Base-by-base conservation (phyloP, 2,329 filamentous ascomycete species). In the Paraphoma sp. region DNA sequence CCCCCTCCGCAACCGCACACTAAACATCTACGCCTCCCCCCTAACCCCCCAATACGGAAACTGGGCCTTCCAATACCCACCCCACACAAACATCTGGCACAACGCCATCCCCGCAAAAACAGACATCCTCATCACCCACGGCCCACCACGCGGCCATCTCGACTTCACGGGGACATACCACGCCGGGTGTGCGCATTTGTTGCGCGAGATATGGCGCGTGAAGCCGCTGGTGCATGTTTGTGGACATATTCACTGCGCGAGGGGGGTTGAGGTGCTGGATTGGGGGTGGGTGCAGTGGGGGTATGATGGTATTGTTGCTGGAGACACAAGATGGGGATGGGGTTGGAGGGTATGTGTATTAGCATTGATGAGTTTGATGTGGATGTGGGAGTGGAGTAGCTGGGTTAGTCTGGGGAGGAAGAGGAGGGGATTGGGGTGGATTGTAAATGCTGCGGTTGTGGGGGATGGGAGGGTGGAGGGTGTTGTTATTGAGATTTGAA, bases 41-140 rank as follows among this genome's bases (percentile, higher is more conserved):
- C 86, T 91, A 62, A 87, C 95, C 60, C 92, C 92, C 1, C 78
- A 82, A 54, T 89, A 90, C 69, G 89, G 91, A 9, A 84, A 88
- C 17, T 89, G 89, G 79, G 92, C 84, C n/a, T 94, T 94, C 68
- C 90, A 93, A 70, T 93, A 95, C 69, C 79, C 82, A 2, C 78
- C 83, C 14, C 10, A 44, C 12, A 6, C 43, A 23, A 84, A 91
- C 60, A 86, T 87, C 0, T 96, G 91, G 91, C 79, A 81, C 2
- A 83, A 83, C 54, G 87, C 83, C 12, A 79, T 96, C 1, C 91
- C 91, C 0, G 70, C 77, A 0, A 85, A 88, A 62, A 89, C 87
- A 0, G 91, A 95, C 63, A 84, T 96, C 50, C 82, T 96, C 8
- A 77, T 96, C 45, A 94, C 92, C 0, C 92, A 96, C 70, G 86